Evolutionary conservation across 2,329 filamentous ascomycete species (phyloP), one percentile per base, ranked within the genome.

Genomic region (Fusarium palustre): DNA sequence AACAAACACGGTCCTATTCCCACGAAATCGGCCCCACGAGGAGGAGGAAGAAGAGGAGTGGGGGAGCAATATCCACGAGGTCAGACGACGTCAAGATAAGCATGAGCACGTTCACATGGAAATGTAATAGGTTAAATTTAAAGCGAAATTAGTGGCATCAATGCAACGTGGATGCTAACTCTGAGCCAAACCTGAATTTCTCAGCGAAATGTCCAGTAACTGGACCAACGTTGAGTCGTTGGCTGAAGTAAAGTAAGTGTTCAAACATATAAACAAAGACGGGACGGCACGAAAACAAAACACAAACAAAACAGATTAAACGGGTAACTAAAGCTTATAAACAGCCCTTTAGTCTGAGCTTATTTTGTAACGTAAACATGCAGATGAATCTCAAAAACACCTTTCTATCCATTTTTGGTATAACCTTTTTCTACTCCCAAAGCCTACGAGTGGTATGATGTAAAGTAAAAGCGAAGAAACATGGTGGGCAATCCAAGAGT

Each of bases 371-470:
- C 18, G 34, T 42, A 43, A 62, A 56, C 59, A 64, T 55, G 65
- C 39, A 60, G 57, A 55, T 55, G 42, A 55, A 63, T 43, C 45
- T 50, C 59, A 61, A 55, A 49, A 72, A 74, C 70, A 74, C 72
- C 72, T 56, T 66, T 74, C 72, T 74, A 74, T 72, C 72, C 72
- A 69, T 69, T 74, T 73, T 74, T 74, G 72, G 68, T 74, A 74
- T 74, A 69, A 73, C 71, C 72, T 64, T 73, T 72, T 69, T 73
- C 72, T 74, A 74, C 70, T 64, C 72, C 72, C 62, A 46, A 58
- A 73, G 66, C 69, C 70, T 73, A 74, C 70, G 64, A 64, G 49
- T 73, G 72, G 72, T 73, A 73, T 71, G 66, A 61, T 72, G 46
- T 55, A 56, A 67, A 59, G 49, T 68, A 57, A 67, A 47, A 69